phyloP scores from a whole-genome alignment of 2,329 filamentous ascomycete species.

The Colletotrichum cordylinicola region DNA sequence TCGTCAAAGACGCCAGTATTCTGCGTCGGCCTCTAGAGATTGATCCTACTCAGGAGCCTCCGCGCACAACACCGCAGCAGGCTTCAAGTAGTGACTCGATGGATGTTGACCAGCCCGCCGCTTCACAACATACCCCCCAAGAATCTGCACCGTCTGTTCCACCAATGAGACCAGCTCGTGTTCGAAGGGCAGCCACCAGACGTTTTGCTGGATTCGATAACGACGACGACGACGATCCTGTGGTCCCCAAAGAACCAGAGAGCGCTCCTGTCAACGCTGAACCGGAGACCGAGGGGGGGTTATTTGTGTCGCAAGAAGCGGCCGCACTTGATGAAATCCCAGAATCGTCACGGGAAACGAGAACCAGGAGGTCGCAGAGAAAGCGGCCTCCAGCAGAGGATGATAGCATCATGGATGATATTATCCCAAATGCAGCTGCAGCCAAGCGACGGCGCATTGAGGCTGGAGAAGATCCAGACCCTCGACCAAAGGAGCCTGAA shows the following conservation, averaged over 20 bases:
- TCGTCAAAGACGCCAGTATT: conserved; percentile 77
- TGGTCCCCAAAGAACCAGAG: conserved; percentile 28
- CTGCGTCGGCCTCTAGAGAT: conserved; percentile 73
- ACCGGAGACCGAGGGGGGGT: conserved; percentile 49
- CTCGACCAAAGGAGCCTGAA: conserved; percentile 30
- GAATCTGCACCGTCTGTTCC: conserved; percentile 24
- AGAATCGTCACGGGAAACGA: conserved; percentile 24
- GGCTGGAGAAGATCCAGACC: conserved; percentile 54
- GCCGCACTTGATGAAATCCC: conserved; percentile 2
- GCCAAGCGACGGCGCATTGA: conserved; percentile 80
- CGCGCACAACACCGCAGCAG: conserved; percentile 26
- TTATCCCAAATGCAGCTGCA: conserved; percentile 78
- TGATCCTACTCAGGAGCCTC: conserved; percentile 37
- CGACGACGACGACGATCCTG: conserved; percentile 45
- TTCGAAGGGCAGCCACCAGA: conserved; percentile 36
- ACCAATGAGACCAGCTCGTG: conserved; percentile 25
- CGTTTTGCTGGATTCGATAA: conserved; percentile 78
- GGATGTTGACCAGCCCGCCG: conserved; percentile 28
- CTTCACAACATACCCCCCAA: conserved; percentile 9
- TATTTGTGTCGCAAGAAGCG: conserved; percentile 63
- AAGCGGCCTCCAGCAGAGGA: conserved; percentile 52
- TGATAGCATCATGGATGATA: conserved; percentile 69
- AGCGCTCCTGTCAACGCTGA: conserved; percentile 19
- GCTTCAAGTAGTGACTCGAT: conserved; percentile 17
- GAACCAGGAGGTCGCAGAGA: conserved; percentile 35